Base-by-base conservation (phyloP, 768 basidiomycete species). In the Suillus weaverae region DNA sequence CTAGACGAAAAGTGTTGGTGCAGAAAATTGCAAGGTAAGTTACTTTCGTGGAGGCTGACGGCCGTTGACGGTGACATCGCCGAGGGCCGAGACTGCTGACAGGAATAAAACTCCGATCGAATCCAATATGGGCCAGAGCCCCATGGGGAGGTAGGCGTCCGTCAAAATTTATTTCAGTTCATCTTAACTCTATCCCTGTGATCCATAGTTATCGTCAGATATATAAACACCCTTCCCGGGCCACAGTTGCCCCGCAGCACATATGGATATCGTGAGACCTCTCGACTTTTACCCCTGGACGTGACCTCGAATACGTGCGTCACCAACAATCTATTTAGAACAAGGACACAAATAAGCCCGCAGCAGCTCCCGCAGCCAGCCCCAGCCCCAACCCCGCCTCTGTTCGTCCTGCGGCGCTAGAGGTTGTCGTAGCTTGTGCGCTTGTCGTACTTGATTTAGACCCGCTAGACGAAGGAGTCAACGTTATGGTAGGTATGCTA, bases 401-500 rank as follows among this genome's bases (percentile, higher is more conserved):
- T 10, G 2, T 68, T n/a, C 4, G 46, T 53, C 6, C 51, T 53
- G 64, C 66, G 14, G 64, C 68, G 13, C 66, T 68, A 48, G 55
- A 54, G 20, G 67, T 48, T 22, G 46, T 41, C 7, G 69, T 41
- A 26, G 63, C 36, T 8, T 35, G 2, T 0, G 65, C n/a, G 8
- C 67, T 2, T 1, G 46, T 13, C 9, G 62, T 44, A 26, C 33
- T 7, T 13, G 56, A 18, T 26, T 35, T 2, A 5, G 65, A 56
- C 14, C 60, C 4, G 5, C 51, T 16, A 11, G 55, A 35, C 7
- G 33, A 16, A 33, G 64, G 14, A 3, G 46, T 20, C 13, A 4
- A 18, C 32, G 32, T 14, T 2, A 36, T 4, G 1, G 11, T 13
- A 2, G 62, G 18, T 41, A 18, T 10, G 30, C 5, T 16, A 18